Percentiles rank a stretch among this genome's conserved stretches.
These are phyloP conservation scores for Ogataea saltuana DNA, from an alignment of 805 yeast species.

Conservation along the genomic window DNA sequence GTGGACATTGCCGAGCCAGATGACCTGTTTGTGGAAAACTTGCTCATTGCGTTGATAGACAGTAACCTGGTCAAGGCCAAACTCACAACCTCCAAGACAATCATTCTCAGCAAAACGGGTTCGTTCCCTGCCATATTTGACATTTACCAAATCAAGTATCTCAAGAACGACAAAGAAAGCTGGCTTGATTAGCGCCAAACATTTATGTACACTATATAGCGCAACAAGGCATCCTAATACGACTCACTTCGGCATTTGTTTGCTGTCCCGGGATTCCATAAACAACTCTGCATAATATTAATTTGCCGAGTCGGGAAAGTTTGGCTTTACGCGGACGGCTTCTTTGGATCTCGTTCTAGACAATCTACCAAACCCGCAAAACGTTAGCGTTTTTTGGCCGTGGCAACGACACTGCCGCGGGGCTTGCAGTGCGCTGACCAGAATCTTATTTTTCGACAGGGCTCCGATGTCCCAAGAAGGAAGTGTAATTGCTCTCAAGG, in stretches of 20 bases:
- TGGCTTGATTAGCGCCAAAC: constrained; percentile 32
- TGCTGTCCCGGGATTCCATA: not conserved
- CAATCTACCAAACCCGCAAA: too few relatives aligned
- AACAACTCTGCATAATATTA: not conserved
- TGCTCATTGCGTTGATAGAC: constrained; percentile 52
- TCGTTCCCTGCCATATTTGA: constrained; percentile 31
- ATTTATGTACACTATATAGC: not conserved
- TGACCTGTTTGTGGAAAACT: constrained; percentile 49
- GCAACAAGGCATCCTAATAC: not conserved
- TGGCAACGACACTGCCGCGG: not conserved
- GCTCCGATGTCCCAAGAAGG: constrained; percentile 1
- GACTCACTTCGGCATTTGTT: constrained; percentile 1
- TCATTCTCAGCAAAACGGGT: constrained; percentile 33
- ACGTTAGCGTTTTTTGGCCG: too few relatives aligned
- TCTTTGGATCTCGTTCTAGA: not conserved
- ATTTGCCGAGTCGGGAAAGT: constrained; percentile 4
- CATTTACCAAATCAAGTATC: constrained; percentile 24
- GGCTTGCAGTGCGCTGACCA: too few relatives aligned
- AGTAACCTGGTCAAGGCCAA: constrained; percentile 56
- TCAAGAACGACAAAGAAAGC: constrained; percentile 25
- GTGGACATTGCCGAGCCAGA: constrained; percentile 26
- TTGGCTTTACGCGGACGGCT: not conserved
- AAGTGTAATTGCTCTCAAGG: not conserved
- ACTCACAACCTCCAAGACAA: constrained; percentile 31
- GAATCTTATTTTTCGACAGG: too few relatives aligned